A percentile compares a stretch with the other conserved stretches of the same genome.
Evolutionary conservation across 2,329 filamentous ascomycete genomes (phyloP).

Genomic region (Colletotrichum sp.): DNA sequence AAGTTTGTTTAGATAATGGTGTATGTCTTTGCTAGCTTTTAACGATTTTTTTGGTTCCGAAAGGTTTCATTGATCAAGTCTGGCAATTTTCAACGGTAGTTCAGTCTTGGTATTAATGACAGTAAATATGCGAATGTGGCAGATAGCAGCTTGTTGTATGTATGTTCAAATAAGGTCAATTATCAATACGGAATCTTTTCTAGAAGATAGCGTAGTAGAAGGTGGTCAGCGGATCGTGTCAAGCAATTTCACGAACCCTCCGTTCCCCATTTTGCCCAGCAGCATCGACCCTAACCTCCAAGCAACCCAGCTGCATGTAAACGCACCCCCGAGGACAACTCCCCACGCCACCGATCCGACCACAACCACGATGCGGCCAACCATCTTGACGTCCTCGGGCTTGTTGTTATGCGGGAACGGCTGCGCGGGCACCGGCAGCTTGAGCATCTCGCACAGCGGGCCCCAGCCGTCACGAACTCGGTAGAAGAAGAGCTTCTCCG

Average conservation of each 20-base stretch:
- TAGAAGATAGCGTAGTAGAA: accelerated
- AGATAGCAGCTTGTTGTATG: too few relatives aligned
- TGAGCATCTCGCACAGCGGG: constrained; percentile 35
- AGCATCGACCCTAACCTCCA: background rate
- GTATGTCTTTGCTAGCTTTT: background rate
- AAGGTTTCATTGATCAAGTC: background rate
- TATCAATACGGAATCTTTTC: too few relatives aligned
- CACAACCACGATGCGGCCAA: background rate
- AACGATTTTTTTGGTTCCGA: background rate
- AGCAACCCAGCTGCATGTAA: background rate
- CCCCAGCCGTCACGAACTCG: constrained; percentile 35
- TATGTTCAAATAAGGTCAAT: accelerated
- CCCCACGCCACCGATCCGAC: background rate
- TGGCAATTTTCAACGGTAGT: background rate
- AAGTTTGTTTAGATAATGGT: background rate
- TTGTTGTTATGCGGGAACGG: constrained; percentile 34
- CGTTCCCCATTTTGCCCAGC: background rate
- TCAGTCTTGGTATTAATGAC: too few relatives aligned
- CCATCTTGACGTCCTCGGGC: constrained; percentile 8
- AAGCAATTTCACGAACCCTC: too few relatives aligned
- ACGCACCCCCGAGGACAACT: background rate
- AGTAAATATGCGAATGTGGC: too few relatives aligned
- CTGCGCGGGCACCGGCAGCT: constrained; percentile 31
- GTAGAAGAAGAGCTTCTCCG: constrained; percentile 30
- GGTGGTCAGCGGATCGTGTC: too few relatives aligned